Conservation (phyloP, 768 basidiomycete genomes). For the Lactarius tabidus region DNA sequence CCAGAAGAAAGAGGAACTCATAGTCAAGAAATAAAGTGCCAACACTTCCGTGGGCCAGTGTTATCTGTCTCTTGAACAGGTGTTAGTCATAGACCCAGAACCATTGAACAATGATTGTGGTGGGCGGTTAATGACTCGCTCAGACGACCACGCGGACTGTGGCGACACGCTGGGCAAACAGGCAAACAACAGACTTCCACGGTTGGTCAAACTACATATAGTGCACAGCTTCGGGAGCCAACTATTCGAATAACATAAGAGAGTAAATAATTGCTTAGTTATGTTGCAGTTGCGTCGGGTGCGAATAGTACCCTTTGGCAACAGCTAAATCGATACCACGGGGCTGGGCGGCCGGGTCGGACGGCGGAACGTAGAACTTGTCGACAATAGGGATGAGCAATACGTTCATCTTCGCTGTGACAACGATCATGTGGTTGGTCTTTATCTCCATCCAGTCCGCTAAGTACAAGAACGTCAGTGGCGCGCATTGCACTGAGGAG, state of each 20-base stretch:
- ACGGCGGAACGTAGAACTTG: conserved; percentile 86
- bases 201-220: not conserved
- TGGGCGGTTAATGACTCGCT: not conserved
- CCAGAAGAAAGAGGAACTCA: conserved; percentile 65
- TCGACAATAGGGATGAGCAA: conserved; percentile 93
- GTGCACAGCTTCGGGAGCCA: not conserved
- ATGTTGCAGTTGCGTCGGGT: conserved; percentile 32
- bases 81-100: not conserved
- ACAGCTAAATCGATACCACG: conserved; percentile 82
- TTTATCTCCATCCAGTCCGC: conserved; percentile 99
- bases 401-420: conserved; percentile 94
- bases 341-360: conserved; percentile 64
- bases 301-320: conserved; percentile 74
- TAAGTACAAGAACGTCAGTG: conserved; percentile 28
- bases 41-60: not conserved
- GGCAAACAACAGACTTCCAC: not conserved
- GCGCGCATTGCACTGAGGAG: not conserved
- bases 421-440: conserved; percentile 92
- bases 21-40: conserved; percentile 21
- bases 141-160: not conserved
- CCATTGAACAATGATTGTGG: not conserved
- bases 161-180: not conserved
- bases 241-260: not conserved
- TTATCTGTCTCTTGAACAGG: not conserved
- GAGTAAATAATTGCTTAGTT: not conserved